Evolutionary conservation across 345 rosid species (phyloP).

Genomic region (Gynandropsis gynandra): DNA sequence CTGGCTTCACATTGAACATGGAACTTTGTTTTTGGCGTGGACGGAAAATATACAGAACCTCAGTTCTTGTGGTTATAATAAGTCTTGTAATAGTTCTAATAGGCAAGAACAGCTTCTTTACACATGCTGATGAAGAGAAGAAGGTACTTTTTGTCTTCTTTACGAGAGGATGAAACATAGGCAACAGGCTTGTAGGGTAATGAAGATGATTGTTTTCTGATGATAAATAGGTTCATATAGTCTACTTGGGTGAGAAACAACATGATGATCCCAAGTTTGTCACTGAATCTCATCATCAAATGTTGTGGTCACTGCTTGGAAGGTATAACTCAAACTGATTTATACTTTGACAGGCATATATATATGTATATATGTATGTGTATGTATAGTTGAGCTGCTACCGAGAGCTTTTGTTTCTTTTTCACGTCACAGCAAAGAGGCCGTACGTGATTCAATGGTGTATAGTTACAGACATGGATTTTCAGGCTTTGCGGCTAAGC

Average conservation of each 20-base stretch:
- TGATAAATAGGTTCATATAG: conserved; percentile 27
- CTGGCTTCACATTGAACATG: background rate
- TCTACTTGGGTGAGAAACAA: conserved; percentile 32
- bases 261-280: conserved; percentile 26
- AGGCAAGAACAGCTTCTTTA: background rate
- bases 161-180: too few species aligned
- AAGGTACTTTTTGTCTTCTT: conserved; percentile 13
- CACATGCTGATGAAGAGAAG: conserved; percentile 10
- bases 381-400: background rate
- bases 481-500: conserved; percentile 49
- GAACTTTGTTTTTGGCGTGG: background rate
- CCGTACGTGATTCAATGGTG: conserved; percentile 37
- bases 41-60: conserved; percentile 1
- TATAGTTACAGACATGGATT: conserved; percentile 39
- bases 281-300: conserved; percentile 26
- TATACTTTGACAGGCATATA: background rate
- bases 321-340: conserved; percentile 14
- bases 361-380: too few species aligned
- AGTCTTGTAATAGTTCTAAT: conserved; percentile 5
- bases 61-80: conserved; percentile 12
- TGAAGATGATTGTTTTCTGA: background rate
- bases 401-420: background rate
- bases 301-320: conserved; percentile 25
- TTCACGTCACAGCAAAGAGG: conserved; percentile 27
- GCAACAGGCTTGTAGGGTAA: too few species aligned